phyloP scores from a whole-genome alignment of 2,329 filamentous ascomycete genomes.

The Beauveria pseudobassiana region DNA sequence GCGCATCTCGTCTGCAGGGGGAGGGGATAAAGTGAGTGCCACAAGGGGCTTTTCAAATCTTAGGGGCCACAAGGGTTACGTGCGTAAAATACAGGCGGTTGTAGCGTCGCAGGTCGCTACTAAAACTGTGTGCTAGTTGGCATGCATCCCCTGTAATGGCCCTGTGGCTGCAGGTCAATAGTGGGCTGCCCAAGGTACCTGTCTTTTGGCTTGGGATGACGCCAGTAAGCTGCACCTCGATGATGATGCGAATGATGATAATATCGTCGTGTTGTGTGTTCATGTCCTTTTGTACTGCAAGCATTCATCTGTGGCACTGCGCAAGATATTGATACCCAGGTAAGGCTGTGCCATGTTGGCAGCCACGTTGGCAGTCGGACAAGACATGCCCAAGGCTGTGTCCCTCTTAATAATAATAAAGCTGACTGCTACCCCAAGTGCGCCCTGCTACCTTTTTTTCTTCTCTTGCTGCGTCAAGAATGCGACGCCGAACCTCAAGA shows the following conservation, averaged over 20 bases:
- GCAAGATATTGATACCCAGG: no score
- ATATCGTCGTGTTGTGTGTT: no score
- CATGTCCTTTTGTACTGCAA: no score
- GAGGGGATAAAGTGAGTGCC: background rate
- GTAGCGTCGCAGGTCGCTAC: background rate
- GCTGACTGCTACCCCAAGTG: conserved; percentile 1
- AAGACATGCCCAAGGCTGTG: background rate
- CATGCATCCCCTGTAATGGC: background rate
- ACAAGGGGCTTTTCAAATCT: background rate
- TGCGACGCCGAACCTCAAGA: background rate
- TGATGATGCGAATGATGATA: background rate
- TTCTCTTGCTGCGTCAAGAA: background rate
- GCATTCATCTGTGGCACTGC: no score
- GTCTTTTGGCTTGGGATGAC: background rate
- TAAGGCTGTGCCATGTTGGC: no score
- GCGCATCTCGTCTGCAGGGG: background rate
- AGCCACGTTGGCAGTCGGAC: no score
- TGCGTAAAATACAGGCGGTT: background rate
- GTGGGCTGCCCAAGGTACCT: background rate
- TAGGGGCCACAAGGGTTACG: background rate
- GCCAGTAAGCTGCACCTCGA: background rate
- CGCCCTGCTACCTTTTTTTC: background rate
- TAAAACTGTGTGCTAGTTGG: background rate
- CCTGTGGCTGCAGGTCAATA: background rate
- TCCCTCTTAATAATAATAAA: background rate